Conservation (phyloP, 345 rosid genomes). For the Citrus australasica region DNA sequence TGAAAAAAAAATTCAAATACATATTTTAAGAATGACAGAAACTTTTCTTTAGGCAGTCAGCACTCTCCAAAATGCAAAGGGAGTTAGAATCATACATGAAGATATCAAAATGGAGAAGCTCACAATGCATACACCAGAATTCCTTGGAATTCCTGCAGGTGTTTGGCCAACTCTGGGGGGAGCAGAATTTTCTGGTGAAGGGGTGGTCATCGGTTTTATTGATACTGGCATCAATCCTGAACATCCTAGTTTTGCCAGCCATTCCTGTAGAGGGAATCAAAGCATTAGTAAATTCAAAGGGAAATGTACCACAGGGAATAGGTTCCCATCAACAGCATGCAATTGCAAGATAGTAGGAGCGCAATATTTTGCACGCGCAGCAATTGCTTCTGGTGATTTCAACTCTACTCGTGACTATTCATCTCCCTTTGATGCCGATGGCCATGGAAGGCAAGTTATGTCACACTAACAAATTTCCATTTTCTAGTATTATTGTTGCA, state of each 20-base stretch:
- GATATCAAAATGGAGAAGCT: slow-evolving; percentile 43
- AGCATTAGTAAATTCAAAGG: slow-evolving; percentile 32
- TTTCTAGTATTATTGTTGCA: background rate
- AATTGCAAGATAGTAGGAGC: slow-evolving; percentile 47
- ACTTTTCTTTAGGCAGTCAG: slow-evolving; percentile 24
- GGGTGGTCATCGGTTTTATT: slow-evolving; percentile 46
- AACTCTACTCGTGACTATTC: slow-evolving; percentile 35
- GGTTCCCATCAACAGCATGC: slow-evolving; percentile 35
- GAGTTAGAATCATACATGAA: slow-evolving; percentile 36
- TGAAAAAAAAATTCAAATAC: background rate
- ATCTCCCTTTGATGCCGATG: slow-evolving; percentile 50
- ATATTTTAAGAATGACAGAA: background rate
- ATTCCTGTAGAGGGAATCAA: slow-evolving; percentile 1
- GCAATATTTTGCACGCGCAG: slow-evolving; percentile 44
- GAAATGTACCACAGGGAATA: slow-evolving; percentile 31
- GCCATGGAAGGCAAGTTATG: slow-evolving; percentile 52
- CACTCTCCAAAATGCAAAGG: slow-evolving; percentile 26
- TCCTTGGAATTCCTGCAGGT: slow-evolving; percentile 34
- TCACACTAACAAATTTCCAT: background rate
- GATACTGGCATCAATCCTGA: slow-evolving; percentile 47
- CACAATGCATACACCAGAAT: slow-evolving; percentile 41
- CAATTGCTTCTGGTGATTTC: slow-evolving; percentile 46
- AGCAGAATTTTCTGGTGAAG: slow-evolving; percentile 31
- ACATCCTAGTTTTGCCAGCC: slow-evolving; percentile 42
- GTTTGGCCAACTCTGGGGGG: slow-evolving; percentile 44